These are phyloP conservation scores for Tylopilus balloui DNA, from an alignment of 768 basidiomycete species.

Conservation along the genomic window DNA sequence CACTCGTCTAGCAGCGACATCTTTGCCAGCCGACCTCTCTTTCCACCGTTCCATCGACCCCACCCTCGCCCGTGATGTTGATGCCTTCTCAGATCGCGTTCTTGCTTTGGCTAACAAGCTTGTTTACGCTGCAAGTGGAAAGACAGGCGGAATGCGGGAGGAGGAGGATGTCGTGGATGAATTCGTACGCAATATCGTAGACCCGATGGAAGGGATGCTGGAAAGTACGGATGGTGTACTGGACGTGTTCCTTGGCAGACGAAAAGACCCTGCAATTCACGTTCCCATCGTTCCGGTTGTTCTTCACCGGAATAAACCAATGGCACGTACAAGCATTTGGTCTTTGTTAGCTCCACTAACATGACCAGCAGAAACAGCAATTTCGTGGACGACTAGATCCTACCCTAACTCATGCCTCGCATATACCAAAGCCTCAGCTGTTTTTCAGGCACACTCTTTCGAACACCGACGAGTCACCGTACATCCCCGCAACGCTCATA, in stretches of 20 bases:
- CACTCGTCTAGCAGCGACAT: constrained; percentile 53
- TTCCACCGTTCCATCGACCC: constrained; percentile 88
- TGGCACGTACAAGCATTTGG: constrained; percentile 23
- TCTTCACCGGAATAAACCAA: constrained; percentile 23
- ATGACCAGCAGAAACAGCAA: constrained; percentile 30
- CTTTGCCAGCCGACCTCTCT: constrained; percentile 70
- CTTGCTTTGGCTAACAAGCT: constrained; percentile 64
- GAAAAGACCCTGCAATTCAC: constrained; percentile 60
- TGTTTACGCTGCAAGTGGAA: constrained; percentile 46
- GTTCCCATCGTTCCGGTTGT: constrained; percentile 40
- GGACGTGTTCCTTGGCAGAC: constrained; percentile 71
- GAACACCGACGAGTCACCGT: constrained; percentile 54
- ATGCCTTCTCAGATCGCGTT: constrained; percentile 61
- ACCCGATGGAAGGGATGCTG: constrained; percentile 77
- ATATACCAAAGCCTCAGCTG: constrained; percentile 79
- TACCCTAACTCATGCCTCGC: constrained; percentile 66
- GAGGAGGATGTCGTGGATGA: constrained; percentile 84
- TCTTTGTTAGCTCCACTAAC: constrained; percentile 4
- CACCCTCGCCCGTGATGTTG: constrained; percentile 63
- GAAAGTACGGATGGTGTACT: constrained; percentile 84
- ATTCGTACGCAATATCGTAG: constrained; percentile 74
- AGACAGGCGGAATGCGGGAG: constrained; percentile 40
- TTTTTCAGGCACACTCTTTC: constrained; percentile 56
- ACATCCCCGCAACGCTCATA: constrained; percentile 56
- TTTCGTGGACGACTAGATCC: constrained; percentile 49